Evolutionary conservation across 768 basidiomycete genomes (phyloP).

Genomic region (Trametes meyenii): DNA sequence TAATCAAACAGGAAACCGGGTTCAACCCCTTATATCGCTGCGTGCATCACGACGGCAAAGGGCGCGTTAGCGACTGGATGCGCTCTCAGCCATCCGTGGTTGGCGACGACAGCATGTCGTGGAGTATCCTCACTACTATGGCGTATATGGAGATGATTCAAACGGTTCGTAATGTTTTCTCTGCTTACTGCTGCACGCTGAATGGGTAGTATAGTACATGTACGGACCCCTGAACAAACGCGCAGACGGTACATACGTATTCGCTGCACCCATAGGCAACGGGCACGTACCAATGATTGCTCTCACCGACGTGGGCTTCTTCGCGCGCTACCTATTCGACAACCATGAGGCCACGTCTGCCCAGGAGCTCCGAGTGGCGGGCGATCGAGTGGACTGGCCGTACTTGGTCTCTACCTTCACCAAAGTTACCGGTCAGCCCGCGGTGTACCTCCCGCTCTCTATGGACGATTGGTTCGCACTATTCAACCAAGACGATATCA

Average conservation of each 20-base stretch:
- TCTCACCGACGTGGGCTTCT: constrained; percentile 37
- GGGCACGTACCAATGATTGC: constrained; percentile 37
- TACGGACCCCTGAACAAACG: constrained; percentile 30
- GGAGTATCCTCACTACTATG: constrained; percentile 10
- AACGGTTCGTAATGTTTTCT: background rate
- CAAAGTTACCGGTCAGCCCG: constrained; percentile 33
- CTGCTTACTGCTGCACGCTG: background rate
- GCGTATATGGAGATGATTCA: constrained; percentile 27
- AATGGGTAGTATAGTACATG: background rate
- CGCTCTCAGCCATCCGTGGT: constrained; percentile 31
- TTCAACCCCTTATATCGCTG: constrained; percentile 37
- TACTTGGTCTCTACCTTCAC: constrained; percentile 32
- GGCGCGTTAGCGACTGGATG: constrained; percentile 43
- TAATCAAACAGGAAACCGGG: constrained; percentile 17
- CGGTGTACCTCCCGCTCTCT: constrained; percentile 24
- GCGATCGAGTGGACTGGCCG: constrained; percentile 30
- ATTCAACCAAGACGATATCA: constrained; percentile 12
- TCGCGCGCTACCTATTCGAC: constrained; percentile 36
- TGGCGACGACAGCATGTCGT: constrained; percentile 14
- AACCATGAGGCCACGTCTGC: constrained; percentile 30
- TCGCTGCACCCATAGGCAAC: constrained; percentile 32
- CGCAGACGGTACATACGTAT: constrained; percentile 35
- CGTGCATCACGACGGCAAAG: constrained; percentile 45
- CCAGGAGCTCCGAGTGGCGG: constrained; percentile 32
- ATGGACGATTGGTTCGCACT: constrained; percentile 26